These are phyloP conservation scores for Fusarium sambucinum DNA, from an alignment of 2,329 filamentous ascomycete species.

Conservation along the genomic window DNA sequence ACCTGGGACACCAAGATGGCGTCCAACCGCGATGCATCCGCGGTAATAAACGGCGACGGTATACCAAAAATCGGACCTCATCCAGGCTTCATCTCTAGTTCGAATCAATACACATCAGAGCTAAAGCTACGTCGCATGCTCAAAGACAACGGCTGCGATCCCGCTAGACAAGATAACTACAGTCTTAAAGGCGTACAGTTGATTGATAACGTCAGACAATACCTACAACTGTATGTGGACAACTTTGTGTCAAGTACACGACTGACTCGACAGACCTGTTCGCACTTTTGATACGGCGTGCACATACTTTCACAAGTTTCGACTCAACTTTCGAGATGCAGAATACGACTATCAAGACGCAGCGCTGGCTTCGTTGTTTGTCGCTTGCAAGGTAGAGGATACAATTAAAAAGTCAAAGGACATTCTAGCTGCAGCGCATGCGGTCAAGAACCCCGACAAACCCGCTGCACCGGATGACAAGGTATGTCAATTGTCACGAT, in stretches of 20 bases:
- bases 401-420: slow-evolving; percentile 97
- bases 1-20: slow-evolving; percentile 24
- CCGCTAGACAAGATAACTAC: slow-evolving; percentile 82
- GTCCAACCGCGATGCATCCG: slow-evolving; percentile 14
- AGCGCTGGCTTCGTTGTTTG: slow-evolving; percentile 87
- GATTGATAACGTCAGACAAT: slow-evolving; percentile 86
- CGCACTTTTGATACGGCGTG: slow-evolving; percentile 93
- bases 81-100: slow-evolving; percentile 63
- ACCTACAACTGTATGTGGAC: slow-evolving; percentile 74
- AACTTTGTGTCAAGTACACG: no score
- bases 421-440: slow-evolving; percentile 90
- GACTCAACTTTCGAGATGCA: slow-evolving; percentile 83
- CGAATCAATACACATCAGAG: slow-evolving; percentile 83
- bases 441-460: slow-evolving; percentile 77
- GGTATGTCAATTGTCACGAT: slow-evolving; percentile 58
- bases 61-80: slow-evolving; percentile 55
- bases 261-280: slow-evolving; percentile 72
- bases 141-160: slow-evolving; percentile 75
- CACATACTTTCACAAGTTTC: slow-evolving; percentile 94
- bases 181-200: slow-evolving; percentile 88
- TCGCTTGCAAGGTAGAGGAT: slow-evolving; percentile 97
- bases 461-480: slow-evolving; percentile 84
- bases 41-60: slow-evolving; percentile 37
- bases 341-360: slow-evolving; percentile 91
- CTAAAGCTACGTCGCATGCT: slow-evolving; percentile 81